Percentiles rank a stretch among this genome's conserved stretches.
phyloP scores from a whole-genome alignment of 768 basidiomycete genomes.

The Hygrophorus russula region DNA sequence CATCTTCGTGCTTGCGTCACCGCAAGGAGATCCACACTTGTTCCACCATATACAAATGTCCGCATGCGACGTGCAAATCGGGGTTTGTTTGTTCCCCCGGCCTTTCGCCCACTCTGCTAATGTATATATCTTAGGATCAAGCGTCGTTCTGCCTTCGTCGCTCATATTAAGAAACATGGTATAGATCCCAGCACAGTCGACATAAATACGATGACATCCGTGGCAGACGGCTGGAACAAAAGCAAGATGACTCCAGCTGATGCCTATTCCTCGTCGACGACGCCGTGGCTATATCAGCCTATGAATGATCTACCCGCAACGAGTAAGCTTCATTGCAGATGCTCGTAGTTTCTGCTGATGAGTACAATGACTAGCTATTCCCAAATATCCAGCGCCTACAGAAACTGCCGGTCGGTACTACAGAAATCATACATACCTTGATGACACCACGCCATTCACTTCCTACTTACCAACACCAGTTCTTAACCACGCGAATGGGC shows the following conservation, averaged over 20 bases:
- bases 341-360: too few relatives aligned
- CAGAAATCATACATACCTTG: too few relatives aligned
- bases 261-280: too few relatives aligned
- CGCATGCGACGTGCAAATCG: slow-evolving; percentile 31
- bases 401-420: too few relatives aligned
- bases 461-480: neutral
- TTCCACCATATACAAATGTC: slow-evolving; percentile 34
- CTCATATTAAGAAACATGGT: slow-evolving; percentile 44
- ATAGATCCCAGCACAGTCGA: slow-evolving; percentile 19
- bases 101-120: neutral
- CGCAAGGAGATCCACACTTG: slow-evolving; percentile 44
- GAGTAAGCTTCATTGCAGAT: too few relatives aligned
- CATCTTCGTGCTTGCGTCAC: slow-evolving; percentile 59
- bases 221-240: slow-evolving; percentile 1
- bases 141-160: slow-evolving; percentile 45
- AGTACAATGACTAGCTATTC: too few relatives aligned
- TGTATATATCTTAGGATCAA: slow-evolving; percentile 39
- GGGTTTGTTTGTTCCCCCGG: slow-evolving; percentile 22
- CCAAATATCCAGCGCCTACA: too few relatives aligned
- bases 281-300: too few relatives aligned
- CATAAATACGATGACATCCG: slow-evolving; percentile 17
- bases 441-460: neutral
- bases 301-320: too few relatives aligned
- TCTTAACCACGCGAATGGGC: too few relatives aligned
- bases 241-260: neutral